Base-by-base conservation (phyloP, 192 early-diverging fungal species). In the Cladochytrium replicatum region DNA sequence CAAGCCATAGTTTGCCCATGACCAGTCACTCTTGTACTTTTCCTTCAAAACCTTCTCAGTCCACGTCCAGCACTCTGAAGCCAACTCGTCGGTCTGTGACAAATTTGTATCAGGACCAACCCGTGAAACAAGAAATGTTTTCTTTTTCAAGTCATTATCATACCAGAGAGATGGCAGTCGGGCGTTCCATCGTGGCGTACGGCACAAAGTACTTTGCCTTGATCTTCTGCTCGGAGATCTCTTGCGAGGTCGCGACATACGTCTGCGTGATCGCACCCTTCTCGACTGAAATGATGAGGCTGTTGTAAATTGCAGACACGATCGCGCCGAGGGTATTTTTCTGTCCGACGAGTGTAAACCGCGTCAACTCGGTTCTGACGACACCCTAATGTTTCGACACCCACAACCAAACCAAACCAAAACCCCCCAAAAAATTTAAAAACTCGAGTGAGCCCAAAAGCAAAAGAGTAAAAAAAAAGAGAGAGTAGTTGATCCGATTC, bases 191-290 rank as follows among this genome's bases (percentile, higher is more conserved):
- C 6, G 3, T 4, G 13, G 41, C 43, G 19, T 58, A 64, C 7
- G 64, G 64, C 13, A 68, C 64, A 50, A 67, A 66, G 38, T 64
- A 68, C 28, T 68, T 28, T 4, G 62, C 66, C 7, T 47, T 47
- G 22, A 32, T 5, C 6, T 52, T 17, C 51, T 53, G 31, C 25
- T 29, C 23, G 15, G 29, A 25, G 17, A 67, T 59, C 11, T 45
- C 57, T 24, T 27, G 55, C 15, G 8, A 19, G 6, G 32, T 45
- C 8, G 66, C 64, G 2, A 56, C 56, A 44, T 69, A 67, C 8
- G 55, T 21, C 21, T 48, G 54, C 19, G 60, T 67, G 23, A 67
- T 28, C 2, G 56, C 61, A 17, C 66, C 66, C 7, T 66, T 37
- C 9, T 63, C 58, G 7, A 52, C 23, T 23, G 31, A 22, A 19